Base-by-base conservation (phyloP, 352 stramenopile species). In the Phytophthora hybrid region DNA sequence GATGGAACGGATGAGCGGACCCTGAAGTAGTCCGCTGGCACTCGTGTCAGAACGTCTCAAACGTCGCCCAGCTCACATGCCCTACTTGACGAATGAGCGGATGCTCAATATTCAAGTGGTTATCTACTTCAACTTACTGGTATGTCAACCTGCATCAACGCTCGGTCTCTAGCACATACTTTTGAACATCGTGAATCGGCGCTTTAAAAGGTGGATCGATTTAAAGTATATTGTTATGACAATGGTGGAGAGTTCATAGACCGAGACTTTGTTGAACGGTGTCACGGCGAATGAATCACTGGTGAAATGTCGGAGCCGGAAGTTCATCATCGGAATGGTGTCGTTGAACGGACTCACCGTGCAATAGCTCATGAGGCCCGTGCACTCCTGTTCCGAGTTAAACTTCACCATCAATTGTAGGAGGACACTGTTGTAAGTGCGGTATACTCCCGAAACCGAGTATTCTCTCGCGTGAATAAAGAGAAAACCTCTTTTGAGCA, bases 291-390 rank as follows among this genome's bases (percentile, higher is more conserved):
- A 63, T 57, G 39, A 1, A 62, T 72, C 0, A 26, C 23, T 5
- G 47, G 8, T 6, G 66, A 73, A 19, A 63, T 63, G 39, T 63
- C 51, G 0, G 59, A 68, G 32, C 58, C 66, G 0, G 58, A 64
- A 37, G 55, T 39, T 6, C 63, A 63, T 16, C 44, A 73, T 13
- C 66, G 63, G 53, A 73, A 67, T 34, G 58, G 58, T 14, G 58
- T 67, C 0, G 32, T 53, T 13, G 58, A 63, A 19, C 49, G 58
- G 2, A 63, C 66, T 7, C 39, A 68, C 29, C 66, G 59, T 13
- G 68, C 44, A 5, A 53, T 68, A 13, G 31, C 39, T 1, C 39
- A 68, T 0, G 10, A 2, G n/a, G 52, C 41, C 2, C 14, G 31
- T 11, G 23, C 39, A 1, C 8, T 63, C 1, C 59, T 73, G 51